Base-by-base conservation (phyloP, 352 stramenopile genomes). In the Globisporangium paddicum region DNA sequence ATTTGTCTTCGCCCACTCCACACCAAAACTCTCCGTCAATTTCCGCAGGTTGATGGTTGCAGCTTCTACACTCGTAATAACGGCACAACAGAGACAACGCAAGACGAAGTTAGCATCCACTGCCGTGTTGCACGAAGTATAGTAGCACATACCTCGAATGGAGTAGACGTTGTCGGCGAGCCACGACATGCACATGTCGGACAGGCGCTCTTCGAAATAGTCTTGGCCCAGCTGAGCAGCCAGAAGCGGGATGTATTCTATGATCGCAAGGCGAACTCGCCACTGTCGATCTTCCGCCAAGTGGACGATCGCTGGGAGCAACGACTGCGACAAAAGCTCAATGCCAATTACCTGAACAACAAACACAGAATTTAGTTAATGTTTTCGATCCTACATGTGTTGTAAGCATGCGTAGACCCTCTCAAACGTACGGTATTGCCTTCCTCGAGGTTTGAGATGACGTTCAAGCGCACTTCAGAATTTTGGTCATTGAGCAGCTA, bases 221-320 rank as follows among this genome's bases (percentile, higher is more conserved):
- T 97, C 80, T 52, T 81, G 82, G 16, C 96, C 97, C 18, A 99
- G 77, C 58, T 99, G 94, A 58, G 93, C 89, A 4, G 96, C 97
- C 37, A 99, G 71, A 44, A 98, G 74, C 38, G 97, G 97, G 58
- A 99, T 98, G 73, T 99, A 97, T 69, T 99, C 87, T 75, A 99
- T 99, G 68, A 99, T 98, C 19, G 96, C 96, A 14, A 98, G 75
- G 38, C 97, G 90, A 64, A 99, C 97, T 61, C 96, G 85, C 97
- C 97, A 99, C 72, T 99, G 98, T n/a, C 86, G 82, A 79, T 99
- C 97, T 81, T 99, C 92, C 21, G 96, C 95, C 45, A 99, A 79
- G 67, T 99, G 95, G 7, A 98, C 77, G 75, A 99, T 98, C 45
- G 96, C 96, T 44, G 97, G 97, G 10, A 99, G 65, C 13, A 99